A percentile compares a stretch with the other conserved stretches of the same genome.
Evolutionary conservation across 225 moss, liverwort and hornwort genomes (phyloP).

Genomic region (Physcomitrellopsis africana): DNA sequence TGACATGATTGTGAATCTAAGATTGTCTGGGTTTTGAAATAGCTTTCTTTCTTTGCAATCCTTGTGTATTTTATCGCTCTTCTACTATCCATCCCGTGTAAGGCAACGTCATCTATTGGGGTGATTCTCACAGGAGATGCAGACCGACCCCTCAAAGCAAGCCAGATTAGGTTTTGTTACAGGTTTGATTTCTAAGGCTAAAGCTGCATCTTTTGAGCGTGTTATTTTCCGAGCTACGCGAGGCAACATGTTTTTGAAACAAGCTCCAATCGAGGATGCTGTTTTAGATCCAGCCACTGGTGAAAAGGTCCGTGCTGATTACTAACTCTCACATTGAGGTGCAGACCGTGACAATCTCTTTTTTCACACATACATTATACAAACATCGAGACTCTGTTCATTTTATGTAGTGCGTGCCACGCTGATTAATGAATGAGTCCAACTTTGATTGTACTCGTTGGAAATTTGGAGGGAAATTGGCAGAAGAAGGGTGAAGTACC

Average conservation of each 20-base stretch:
- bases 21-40: not conserved
- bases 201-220: constrained; percentile 84
- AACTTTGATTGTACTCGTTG: not conserved
- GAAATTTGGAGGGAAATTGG: not conserved
- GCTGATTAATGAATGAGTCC: too few species aligned
- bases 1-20: not conserved
- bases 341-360: not conserved
- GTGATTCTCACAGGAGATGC: constrained; percentile 92
- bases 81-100: not conserved
- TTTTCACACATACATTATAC: not conserved
- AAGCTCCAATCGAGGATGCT: constrained; percentile 76
- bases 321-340: not conserved
- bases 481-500: not conserved
- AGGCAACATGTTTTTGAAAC: constrained; percentile 96
- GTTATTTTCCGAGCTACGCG: constrained; percentile 96
- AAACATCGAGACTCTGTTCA: not conserved
- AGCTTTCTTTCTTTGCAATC: not conserved
- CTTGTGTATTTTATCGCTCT: not conserved
- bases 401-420: not conserved
- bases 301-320: constrained; percentile 68
- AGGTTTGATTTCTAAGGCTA: constrained; percentile 80
- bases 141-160: constrained; percentile 96
- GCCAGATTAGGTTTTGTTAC: constrained; percentile 90
- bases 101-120: constrained; percentile 43
- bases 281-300: constrained; percentile 90